phyloP scores from a whole-genome alignment of 371 early-diverging fungal species.

The Mucor circinelloides region DNA sequence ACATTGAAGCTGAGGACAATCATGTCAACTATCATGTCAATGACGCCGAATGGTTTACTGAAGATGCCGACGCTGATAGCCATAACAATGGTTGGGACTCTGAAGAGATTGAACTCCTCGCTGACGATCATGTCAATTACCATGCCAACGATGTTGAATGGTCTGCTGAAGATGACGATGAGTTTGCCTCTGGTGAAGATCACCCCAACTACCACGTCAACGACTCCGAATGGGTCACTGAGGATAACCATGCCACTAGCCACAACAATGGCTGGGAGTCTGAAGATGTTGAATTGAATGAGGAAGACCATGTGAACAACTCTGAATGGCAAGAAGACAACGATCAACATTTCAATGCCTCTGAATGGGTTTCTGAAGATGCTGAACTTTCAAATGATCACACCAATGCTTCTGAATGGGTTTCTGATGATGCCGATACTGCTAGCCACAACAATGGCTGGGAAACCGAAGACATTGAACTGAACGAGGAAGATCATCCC shows the following conservation, averaged over 20 bases:
- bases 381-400: neutral
- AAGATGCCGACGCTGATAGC: neutral
- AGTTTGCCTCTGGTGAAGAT: neutral
- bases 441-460: conserved; percentile 14
- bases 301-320: neutral
- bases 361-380: conserved; percentile 1
- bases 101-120: conserved; percentile 7
- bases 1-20: conserved; percentile 5
- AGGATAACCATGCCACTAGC: conserved; percentile 1
- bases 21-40: conserved; percentile 2
- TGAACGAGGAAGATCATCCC: neutral
- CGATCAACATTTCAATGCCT: neutral
- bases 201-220: conserved; percentile 5
- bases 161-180: conserved; percentile 3
- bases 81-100: conserved; percentile 20
- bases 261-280: conserved; percentile 13
- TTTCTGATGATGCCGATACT: neutral
- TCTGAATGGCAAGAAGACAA: neutral
- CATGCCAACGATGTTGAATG: conserved; percentile 24
- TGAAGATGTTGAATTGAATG: conserved; percentile 8
- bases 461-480: conserved; percentile 14
- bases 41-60: conserved; percentile 17
- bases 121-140: neutral
- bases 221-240: conserved; percentile 18
- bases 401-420: conserved; percentile 6